phyloP scores from a whole-genome alignment of 768 basidiomycete genomes.

The Mycena maculata region DNA sequence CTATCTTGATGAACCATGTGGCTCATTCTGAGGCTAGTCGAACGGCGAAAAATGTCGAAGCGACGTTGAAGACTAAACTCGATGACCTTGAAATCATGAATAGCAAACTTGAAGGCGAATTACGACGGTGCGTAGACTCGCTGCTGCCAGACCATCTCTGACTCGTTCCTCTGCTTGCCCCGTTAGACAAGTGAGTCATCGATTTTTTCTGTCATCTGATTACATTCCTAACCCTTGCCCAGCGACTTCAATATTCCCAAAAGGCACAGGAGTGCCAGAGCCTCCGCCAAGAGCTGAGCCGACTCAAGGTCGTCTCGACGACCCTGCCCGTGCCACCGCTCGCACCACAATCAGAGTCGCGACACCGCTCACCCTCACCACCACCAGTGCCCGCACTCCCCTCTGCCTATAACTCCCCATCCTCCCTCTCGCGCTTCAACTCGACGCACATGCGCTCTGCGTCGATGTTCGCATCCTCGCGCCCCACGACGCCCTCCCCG shows the following conservation, averaged over 20 bases:
- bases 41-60: slow-evolving; percentile 71
- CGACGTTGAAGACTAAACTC: slow-evolving; percentile 69
- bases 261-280: slow-evolving; percentile 79
- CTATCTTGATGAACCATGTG: slow-evolving; percentile 85
- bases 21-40: slow-evolving; percentile 84
- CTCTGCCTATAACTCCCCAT: slow-evolving; percentile 48
- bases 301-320: slow-evolving; percentile 61
- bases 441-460: slow-evolving; percentile 67
- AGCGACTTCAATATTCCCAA: slow-evolving; percentile 72
- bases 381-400: slow-evolving; percentile 52
- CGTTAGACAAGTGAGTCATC: slow-evolving; percentile 70
- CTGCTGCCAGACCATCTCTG: slow-evolving; percentile 39
- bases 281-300: slow-evolving; percentile 73
- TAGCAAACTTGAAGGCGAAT: slow-evolving; percentile 73
- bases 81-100: slow-evolving; percentile 71
- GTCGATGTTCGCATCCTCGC: slow-evolving; percentile 58
- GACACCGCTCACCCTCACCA: slow-evolving; percentile 44
- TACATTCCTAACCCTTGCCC: slow-evolving; percentile 30
- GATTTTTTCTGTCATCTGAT: slow-evolving; percentile 11
- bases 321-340: slow-evolving; percentile 52
- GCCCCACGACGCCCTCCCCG: slow-evolving; percentile 59
- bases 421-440: slow-evolving; percentile 57
- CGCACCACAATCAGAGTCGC: slow-evolving; percentile 41
- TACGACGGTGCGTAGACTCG: slow-evolving; percentile 69
- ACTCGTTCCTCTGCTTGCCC: slow-evolving; percentile 33